Evolutionary conservation across 1,284 basidiomycete genomes (phyloP), one percentile per base, ranked within the genome.

Genomic region (Fomitopsis schrenkii): DNA sequence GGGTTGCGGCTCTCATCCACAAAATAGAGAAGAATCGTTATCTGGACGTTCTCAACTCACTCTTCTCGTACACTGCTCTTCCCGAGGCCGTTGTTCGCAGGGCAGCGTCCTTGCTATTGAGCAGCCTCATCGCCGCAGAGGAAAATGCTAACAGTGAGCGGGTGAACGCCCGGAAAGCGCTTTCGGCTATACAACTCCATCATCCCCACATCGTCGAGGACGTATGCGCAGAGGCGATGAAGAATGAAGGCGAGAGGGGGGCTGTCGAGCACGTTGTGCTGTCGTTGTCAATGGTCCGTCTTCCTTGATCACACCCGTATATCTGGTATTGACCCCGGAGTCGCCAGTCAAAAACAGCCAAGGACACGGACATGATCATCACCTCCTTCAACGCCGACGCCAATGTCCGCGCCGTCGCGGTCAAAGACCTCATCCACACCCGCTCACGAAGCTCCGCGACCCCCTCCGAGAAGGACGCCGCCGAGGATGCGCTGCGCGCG

Each of bases 371-470:
- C 64, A 67, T 81, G 61, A 74, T 88, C 2, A 68, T 90, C 22
- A 83, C 82, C 0, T 84, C 88, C 1, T 75, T 80, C 14, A 82
- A 77, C 65, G 78, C 82, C 40, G 80, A 87, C 66, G 63, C 79
- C 19, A 77, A 76, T 38, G 76, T 82, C 10, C 84, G 90, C 28
- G 70, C 73, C 1, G 72, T 74, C 14, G 86, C 85, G 3, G 81
- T 89, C 5, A 79, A 78, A 33, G 76, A 78, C 57, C 73, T 90
- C 19, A 71, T 84, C 59, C 69, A 74, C 33, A 72, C 70, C 3
- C 66, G 85, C 57, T 67, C 67, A 3, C 70, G 68, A 8, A 64
- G 70, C 0, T 58, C 66, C 19, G 44, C 76, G 1, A 69, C 77
- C 3, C 63, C 72, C 15, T 62, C 67, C 0, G 83, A 86, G 28